Evolutionary conservation across 2,329 filamentous ascomycete genomes (phyloP), one percentile per base, ranked within the genome.

Genomic region (Fusarium dlaminii): DNA sequence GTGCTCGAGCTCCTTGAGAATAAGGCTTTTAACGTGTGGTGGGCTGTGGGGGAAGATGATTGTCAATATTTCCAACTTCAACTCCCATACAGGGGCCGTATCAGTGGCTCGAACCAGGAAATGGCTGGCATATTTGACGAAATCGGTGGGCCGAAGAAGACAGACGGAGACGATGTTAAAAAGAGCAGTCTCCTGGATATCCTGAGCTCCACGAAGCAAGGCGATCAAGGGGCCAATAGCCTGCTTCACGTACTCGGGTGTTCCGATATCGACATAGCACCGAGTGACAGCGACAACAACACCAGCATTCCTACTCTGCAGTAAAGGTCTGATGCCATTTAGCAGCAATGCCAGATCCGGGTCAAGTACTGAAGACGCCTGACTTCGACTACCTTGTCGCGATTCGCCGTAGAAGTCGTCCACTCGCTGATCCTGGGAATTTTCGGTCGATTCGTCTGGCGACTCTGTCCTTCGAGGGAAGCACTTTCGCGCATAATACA

Each of bases 81-180:
- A 87, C 70, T 93, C 92, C 94, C 95, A 98, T 27, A 98, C 92
- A 27, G 94, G 90, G 20, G 92, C 90, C 4, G 92, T 86, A 80
- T 99, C 96, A 1, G 91, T 92, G 49, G 92, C 90, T 65, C 92
- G 91, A 59, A 99, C 90, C 17, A 99, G 88, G 80, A 99, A 99
- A 83, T 98, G 96, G 39, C 93, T 93, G 24, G 93, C 90, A 79
- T 98, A 96, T 79, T 91, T 93, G 63, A 96, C 93, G 81, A 99
- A 99, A n/a, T 92, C 89, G 43, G 89, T 86, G 0, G 96, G 94
- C 22, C 90, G 87, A 34, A 88, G 86, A 17, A 98, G 87, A 78
- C 94, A 96, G 49, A 99, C 93, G n/a, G 94, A 93, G 17, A 98
- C 95, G 67, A 98, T 95, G 80, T 98, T 98, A 86, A 96, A 96